phyloP scores from a whole-genome alignment of 768 basidiomycete genomes.

The Porpolomopsis calyptriformis region DNA sequence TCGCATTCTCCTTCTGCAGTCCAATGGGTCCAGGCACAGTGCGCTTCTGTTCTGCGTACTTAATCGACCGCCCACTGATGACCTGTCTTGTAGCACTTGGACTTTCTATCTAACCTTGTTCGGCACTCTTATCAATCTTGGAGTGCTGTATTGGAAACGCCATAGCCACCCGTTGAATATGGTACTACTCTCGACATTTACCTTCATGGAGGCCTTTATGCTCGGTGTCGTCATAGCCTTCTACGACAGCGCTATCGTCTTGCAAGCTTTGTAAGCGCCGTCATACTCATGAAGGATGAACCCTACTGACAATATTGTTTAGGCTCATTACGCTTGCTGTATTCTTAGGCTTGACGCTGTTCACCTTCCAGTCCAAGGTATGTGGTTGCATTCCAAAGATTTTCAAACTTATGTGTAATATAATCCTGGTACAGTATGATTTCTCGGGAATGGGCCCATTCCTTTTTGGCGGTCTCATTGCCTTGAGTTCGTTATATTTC shows the following conservation, averaged over 20 bases:
- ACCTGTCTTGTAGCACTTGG: slow-evolving; percentile 47
- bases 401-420: background rate
- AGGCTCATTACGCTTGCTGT: slow-evolving; percentile 85
- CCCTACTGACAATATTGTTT: slow-evolving; percentile 9
- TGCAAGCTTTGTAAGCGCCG: slow-evolving; percentile 70
- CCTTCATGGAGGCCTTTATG: slow-evolving; percentile 81
- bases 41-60: slow-evolving; percentile 17
- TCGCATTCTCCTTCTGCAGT: slow-evolving; percentile 52
- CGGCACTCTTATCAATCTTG: slow-evolving; percentile 70
- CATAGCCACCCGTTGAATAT: slow-evolving; percentile 86
- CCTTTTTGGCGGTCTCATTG: slow-evolving; percentile 77
- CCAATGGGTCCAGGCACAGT: slow-evolving; percentile 66
- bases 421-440: slow-evolving; percentile 56
- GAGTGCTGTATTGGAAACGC: slow-evolving; percentile 83
- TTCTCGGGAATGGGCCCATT: slow-evolving; percentile 89
- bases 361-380: slow-evolving; percentile 91
- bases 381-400: slow-evolving; percentile 9
- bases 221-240: slow-evolving; percentile 79
- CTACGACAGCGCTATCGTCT: slow-evolving; percentile 58
- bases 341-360: slow-evolving; percentile 87
- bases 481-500: slow-evolving; percentile 42
- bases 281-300: background rate
- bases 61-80: background rate
- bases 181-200: slow-evolving; percentile 77
- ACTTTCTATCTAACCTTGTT: slow-evolving; percentile 69